Evolutionary conservation across 129 eudicot species (phyloP).

Genomic region (Pittosporum tobira): DNA sequence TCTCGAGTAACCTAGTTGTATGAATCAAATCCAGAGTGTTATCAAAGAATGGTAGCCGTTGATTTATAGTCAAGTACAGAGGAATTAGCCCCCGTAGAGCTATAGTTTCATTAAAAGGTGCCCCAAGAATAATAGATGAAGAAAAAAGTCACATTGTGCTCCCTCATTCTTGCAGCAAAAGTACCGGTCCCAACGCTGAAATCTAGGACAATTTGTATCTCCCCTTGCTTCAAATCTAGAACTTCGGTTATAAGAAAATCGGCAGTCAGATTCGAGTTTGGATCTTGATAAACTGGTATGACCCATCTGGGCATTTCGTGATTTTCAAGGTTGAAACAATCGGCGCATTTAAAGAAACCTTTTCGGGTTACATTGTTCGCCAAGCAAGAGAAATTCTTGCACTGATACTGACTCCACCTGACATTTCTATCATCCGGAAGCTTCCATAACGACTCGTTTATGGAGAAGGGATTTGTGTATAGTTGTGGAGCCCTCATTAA

Average conservation of each 20-base stretch:
- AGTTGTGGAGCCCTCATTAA: constrained; percentile 41
- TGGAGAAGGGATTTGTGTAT: constrained; percentile 44
- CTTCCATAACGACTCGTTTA: constrained; percentile 49
- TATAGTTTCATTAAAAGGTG: constrained; percentile 64
- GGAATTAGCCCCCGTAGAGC: constrained; percentile 68
- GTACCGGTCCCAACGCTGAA: constrained; percentile 68
- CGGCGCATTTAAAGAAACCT: constrained; percentile 71
- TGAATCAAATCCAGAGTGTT: constrained; percentile 70
- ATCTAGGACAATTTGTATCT: constrained; percentile 52
- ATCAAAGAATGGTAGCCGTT: constrained; percentile 67
- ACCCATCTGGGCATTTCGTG: constrained; percentile 66
- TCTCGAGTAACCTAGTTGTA: constrained; percentile 72
- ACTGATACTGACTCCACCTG: constrained; percentile 57
- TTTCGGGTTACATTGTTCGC: constrained; percentile 34
- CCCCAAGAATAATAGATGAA: constrained; percentile 53
- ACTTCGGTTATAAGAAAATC: constrained; percentile 45
- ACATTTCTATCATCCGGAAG: constrained; percentile 56
- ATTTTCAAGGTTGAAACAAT: constrained; percentile 49
- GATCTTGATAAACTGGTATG: constrained; percentile 32
- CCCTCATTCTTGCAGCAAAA: constrained; percentile 72
- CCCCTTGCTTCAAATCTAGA: constrained; percentile 47
- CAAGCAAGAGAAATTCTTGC: constrained; percentile 63
- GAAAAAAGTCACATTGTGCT: constrained; percentile 52
- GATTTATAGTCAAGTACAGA: constrained; percentile 58
- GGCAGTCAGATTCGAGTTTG: constrained; percentile 40